Conservation (phyloP, 2,329 filamentous ascomycete species). For the Epichloe typhina region DNA sequence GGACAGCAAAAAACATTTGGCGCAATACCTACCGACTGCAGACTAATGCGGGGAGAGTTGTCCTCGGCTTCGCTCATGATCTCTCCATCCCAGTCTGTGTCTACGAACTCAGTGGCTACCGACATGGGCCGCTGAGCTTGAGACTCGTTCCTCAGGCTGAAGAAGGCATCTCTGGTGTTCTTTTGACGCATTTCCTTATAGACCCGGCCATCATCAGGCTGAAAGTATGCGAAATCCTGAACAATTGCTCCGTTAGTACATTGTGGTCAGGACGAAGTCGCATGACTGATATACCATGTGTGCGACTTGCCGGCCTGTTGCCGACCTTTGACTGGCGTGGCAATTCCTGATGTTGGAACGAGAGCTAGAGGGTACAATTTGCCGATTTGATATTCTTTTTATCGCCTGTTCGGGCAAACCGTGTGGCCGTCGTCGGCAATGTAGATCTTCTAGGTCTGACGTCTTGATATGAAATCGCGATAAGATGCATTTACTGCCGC, state of each 20-base stretch:
- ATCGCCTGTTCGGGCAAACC: neutral
- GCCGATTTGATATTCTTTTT: neutral
- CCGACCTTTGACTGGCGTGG: neutral
- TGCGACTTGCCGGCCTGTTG: neutral
- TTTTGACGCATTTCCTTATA: slow-evolving; percentile 41
- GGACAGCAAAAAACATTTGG: neutral
- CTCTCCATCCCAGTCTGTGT: slow-evolving; percentile 58
- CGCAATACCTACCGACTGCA: slow-evolving; percentile 52
- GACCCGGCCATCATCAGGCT: slow-evolving; percentile 24
- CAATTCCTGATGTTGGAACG: neutral
- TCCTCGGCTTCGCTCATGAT: slow-evolving; percentile 44
- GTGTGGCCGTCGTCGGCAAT: slow-evolving; percentile 25
- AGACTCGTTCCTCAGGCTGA: slow-evolving; percentile 39
- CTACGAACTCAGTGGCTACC: slow-evolving; percentile 63
- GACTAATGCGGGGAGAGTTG: slow-evolving; percentile 52
- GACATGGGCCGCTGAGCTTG: slow-evolving; percentile 47
- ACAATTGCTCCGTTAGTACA: neutral
- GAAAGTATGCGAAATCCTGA: slow-evolving; percentile 24
- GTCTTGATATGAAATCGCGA: neutral
- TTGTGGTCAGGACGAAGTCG: neutral
- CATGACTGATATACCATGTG: slow-evolving; percentile 2
- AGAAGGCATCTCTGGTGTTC: slow-evolving; percentile 43
- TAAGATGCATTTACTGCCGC: slow-evolving; percentile 6
- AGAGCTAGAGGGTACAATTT: too few relatives aligned
- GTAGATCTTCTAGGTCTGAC: slow-evolving; percentile 11